Percentiles rank a stretch among this genome's conserved stretches.
These are phyloP conservation scores for Warburgia ugandensis DNA, from an alignment of 164 flowering plant species.

Conservation along the genomic window DNA sequence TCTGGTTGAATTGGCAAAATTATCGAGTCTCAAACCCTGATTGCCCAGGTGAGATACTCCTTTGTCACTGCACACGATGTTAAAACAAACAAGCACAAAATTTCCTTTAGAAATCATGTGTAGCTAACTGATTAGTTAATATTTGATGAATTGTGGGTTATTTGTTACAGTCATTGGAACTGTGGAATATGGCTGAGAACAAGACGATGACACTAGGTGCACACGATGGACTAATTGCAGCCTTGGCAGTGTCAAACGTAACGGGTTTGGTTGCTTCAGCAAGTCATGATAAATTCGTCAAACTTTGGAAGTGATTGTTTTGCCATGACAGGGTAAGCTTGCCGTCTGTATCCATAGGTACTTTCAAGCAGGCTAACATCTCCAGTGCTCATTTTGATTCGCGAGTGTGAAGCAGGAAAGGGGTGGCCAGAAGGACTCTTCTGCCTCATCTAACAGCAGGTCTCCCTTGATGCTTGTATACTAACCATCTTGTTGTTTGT, in stretches of 20 bases:
- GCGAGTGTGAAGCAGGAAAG: slow-evolving; percentile 7
- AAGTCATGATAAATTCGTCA: slow-evolving; percentile 66
- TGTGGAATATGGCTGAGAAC: slow-evolving; percentile 72
- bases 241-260: slow-evolving; percentile 50
- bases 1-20: too few species aligned
- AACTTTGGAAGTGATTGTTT: slow-evolving; percentile 61
- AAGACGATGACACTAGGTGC: slow-evolving; percentile 67
- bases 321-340: not conserved
- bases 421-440: slow-evolving; percentile 7
- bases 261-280: slow-evolving; percentile 69
- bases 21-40: too few species aligned
- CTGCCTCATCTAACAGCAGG: slow-evolving; percentile 7
- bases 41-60: too few species aligned
- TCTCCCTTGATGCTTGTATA: too few species aligned
- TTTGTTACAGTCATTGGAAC: slow-evolving; percentile 52
- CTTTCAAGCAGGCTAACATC: slow-evolving; percentile 8
- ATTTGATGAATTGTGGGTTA: not conserved
- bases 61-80: too few species aligned
- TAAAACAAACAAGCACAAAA: too few species aligned
- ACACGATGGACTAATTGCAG: slow-evolving; percentile 52
- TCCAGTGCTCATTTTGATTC: slow-evolving; percentile 5
- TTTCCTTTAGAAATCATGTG: too few species aligned
- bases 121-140: too few species aligned
- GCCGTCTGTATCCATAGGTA: not conserved
- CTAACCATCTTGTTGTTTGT: not conserved